Evolutionary conservation across 768 basidiomycete genomes (phyloP), one percentile per base, ranked within the genome.

Genomic region (Mycena amicta): DNA sequence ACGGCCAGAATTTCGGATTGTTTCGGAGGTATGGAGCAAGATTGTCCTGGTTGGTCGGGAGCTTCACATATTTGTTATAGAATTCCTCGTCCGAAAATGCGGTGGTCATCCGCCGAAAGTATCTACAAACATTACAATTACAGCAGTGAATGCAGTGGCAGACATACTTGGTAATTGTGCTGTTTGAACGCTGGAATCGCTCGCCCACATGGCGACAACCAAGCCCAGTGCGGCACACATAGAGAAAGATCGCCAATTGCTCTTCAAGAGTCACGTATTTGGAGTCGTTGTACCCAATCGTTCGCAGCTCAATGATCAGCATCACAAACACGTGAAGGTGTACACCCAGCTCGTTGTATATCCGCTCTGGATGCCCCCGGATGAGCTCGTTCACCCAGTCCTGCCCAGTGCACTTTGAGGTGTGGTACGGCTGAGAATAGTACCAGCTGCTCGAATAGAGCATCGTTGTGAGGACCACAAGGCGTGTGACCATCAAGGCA

Each of bases 1-100:
- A 73, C 0, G 69, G 75, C 50, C 51, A 72, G 55, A 75, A 56
- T 56, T 70, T 71, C 22, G 68, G 60, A 53, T 74, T 70, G 20
- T 64, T 37, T 15, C 18, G 29, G 18, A 72, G 58, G 20, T 68
- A 53, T 5, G 26, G 25, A 1, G 71, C 41, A 25, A 53, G 53
- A 16, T 66, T 60, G 53, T 53, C 50, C 2, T 29, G 25, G 23
- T 52, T 30, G n/a, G 60, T 55, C 5, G 64, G 64, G 0, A 63
- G 61, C 2, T 13, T 45, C 2, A 66, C 58, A 56, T 60, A 53
- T 54, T 29, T 47, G 39, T 57, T 62, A 49, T 66, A 66, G 46
- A 66, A 66, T n/a, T 16, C 13, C 4, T 18, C 20, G 1, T n/a
- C 50, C 5, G 62, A 54, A 30, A 60, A 58, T 26, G 29, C 45